Evolutionary conservation across 1,284 basidiomycete species (phyloP), one percentile per base, ranked within the genome.

Genomic region (Fomitopsis palustris): DNA sequence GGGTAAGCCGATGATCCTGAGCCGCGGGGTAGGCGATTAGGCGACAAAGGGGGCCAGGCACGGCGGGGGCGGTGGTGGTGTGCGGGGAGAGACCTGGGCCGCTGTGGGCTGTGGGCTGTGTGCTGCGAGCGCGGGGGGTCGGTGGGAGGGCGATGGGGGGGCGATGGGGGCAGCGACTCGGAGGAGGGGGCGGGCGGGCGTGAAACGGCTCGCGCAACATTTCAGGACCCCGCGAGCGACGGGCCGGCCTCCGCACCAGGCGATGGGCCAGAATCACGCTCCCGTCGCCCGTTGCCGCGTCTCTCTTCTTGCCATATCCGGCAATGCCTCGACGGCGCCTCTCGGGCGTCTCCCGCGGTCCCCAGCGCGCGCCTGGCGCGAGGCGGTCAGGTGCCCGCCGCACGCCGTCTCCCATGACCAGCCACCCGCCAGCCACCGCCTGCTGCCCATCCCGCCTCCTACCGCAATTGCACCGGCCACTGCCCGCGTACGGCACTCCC

Each of bases 11-110:
- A 52, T 52, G 49, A 33, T 29, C 31, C 31, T 52, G 31, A 14
- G 49, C 49, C 49, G 49, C 49, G 31, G 47, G 49, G 49, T 52
- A 23, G 31, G 19, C 49, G 49, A 52, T 52, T 52, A 52, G 33
- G 49, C 49, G 49, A 52, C 49, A 37, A 35, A 35, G 49, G 31
- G 29, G 31, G 31, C 19, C 49, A 52, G 49, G 33, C 31, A 52
- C 33, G 49, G 49, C 2, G 31, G 29, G n/a, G 49, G 3, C 14
- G 43, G 35, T 9, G 35, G 35, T 9, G 23, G 21, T 17, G 38
- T 39, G 38, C 14, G 45, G 41, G n/a, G 19, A n/a, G n/a, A n/a
- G 45, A 21, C 19, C 45, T 47, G 45, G 45, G 45, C 45, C 25
- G 25, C 12, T 14, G 47, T 33, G 25, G 5, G 47, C 14, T 29